phyloP scores from a whole-genome alignment of 176 grass and related monocot genomes.

The Oryza punctata region DNA sequence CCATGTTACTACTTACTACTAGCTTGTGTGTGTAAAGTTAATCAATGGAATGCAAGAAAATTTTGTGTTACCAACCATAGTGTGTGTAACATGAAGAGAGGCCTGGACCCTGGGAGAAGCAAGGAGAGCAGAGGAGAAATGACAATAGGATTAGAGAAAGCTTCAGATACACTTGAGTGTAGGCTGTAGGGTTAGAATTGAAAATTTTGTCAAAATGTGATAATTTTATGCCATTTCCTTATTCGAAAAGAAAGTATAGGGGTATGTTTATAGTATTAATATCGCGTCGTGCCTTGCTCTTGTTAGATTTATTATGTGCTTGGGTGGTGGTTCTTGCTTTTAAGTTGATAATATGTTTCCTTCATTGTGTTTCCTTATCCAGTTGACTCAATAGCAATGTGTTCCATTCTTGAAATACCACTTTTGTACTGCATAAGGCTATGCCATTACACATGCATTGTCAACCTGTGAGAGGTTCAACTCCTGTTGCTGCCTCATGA shows the following conservation, averaged over 20 bases:
- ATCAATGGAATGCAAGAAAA: not conserved
- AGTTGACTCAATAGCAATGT: not conserved
- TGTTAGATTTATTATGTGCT: not conserved
- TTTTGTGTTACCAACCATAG: not conserved
- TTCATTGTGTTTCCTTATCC: not conserved
- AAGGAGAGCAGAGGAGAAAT: not conserved
- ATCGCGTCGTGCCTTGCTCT: not conserved
- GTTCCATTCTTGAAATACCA: slow-evolving; percentile 2
- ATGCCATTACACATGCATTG: not conserved
- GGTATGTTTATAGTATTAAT: not conserved
- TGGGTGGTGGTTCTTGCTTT: not conserved
- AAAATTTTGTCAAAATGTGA: not conserved
- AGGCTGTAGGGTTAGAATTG: not conserved
- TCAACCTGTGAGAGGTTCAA: not conserved
- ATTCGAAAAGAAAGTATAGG: not conserved
- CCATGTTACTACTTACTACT: not conserved
- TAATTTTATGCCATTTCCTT: not conserved
- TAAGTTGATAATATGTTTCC: not conserved
- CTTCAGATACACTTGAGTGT: not conserved
- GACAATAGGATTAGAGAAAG: not conserved
- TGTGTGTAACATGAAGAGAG: not conserved
- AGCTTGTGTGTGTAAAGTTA: not conserved
- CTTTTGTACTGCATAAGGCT: not conserved
- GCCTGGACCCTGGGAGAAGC: not conserved
- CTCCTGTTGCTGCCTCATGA: not conserved